phyloP scores from a whole-genome alignment of 805 yeast species.

The Candida tibetensis region DNA sequence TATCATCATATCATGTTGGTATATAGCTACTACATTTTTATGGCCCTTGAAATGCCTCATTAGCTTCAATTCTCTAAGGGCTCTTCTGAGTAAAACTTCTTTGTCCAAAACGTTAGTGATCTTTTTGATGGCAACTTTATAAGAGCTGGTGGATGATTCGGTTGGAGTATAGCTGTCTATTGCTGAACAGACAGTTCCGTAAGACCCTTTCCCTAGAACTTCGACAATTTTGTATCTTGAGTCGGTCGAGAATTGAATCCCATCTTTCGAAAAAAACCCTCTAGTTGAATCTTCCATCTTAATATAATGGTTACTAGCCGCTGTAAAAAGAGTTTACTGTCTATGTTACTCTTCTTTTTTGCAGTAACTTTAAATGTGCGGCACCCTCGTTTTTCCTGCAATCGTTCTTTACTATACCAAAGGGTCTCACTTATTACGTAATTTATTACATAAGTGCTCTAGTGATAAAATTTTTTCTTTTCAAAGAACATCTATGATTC shows the following conservation, averaged over 20 bases:
- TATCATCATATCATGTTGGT: no score
- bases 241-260: constrained; percentile 61
- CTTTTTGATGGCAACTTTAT: constrained; percentile 74
- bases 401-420: no score
- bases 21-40: constrained; percentile 52
- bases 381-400: no score
- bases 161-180: constrained; percentile 40
- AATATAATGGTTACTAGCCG: no score
- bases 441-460: constrained; percentile 1
- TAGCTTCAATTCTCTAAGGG: constrained; percentile 76
- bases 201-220: constrained; percentile 78
- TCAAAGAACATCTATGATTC: constrained; percentile 1
- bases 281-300: background rate
- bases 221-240: constrained; percentile 54
- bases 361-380: no score
- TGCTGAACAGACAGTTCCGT: constrained; percentile 83
- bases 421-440: no score
- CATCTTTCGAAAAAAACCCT: constrained; percentile 25
- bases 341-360: no score
- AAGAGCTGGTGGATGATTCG: constrained; percentile 17
- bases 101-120: constrained; percentile 66
- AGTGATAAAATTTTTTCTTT: constrained; percentile 5
- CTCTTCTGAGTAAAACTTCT: constrained; percentile 70
- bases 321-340: no score
- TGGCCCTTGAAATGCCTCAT: constrained; percentile 86